These are phyloP conservation scores for Candida parachauliodes DNA, from an alignment of 805 yeast species.

Conservation along the genomic window DNA sequence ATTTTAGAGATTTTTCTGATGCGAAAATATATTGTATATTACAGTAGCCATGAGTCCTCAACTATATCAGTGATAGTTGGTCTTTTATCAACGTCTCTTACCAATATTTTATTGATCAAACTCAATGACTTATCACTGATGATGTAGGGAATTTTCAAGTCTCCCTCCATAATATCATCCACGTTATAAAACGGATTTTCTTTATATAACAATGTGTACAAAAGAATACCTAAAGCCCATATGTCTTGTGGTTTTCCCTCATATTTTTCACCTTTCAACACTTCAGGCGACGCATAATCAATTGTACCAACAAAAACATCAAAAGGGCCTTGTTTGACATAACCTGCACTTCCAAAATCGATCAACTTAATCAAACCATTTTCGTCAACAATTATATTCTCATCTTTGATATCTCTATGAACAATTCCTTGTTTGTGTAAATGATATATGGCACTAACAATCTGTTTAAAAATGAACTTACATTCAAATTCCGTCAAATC, in stretches of 20 bases:
- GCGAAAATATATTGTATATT: neutral
- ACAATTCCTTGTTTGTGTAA: constrained; percentile 83
- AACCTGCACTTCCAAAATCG: constrained; percentile 95
- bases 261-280: constrained; percentile 80
- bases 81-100: constrained; percentile 61
- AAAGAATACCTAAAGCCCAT: constrained; percentile 92
- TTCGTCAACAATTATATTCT: constrained; percentile 83
- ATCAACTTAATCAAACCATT: constrained; percentile 78
- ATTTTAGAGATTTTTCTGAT: neutral
- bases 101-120: constrained; percentile 62
- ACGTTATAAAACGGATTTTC: constrained; percentile 95
- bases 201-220: constrained; percentile 86
- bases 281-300: constrained; percentile 98
- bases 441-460: constrained; percentile 74
- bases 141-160: constrained; percentile 65
- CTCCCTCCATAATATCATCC: constrained; percentile 93
- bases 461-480: constrained; percentile 72
- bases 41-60: constrained; percentile 61
- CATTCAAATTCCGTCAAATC: constrained; percentile 80
- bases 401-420: constrained; percentile 94
- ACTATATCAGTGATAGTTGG: constrained; percentile 72
- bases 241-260: constrained; percentile 94
- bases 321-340: constrained; percentile 86
- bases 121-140: constrained; percentile 58
- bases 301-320: constrained; percentile 97